Percentiles rank a stretch among this genome's conserved stretches.
Evolutionary conservation across 2,329 filamentous ascomycete genomes (phyloP).

Genomic region (Fusarium udum): DNA sequence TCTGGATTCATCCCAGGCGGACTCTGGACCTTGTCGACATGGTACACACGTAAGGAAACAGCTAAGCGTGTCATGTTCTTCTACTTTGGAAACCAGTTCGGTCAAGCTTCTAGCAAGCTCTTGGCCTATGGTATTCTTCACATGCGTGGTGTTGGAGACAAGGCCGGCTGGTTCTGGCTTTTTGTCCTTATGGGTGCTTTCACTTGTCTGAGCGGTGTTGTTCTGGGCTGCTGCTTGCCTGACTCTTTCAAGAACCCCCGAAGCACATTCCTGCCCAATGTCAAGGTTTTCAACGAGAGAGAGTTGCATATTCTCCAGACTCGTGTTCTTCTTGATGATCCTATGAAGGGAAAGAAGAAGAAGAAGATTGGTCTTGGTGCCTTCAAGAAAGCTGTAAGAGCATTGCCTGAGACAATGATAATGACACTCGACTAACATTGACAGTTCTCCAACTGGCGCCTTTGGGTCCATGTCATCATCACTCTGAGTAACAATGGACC

Average conservation of each 20-base stretch:
- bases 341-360: constrained; percentile 59
- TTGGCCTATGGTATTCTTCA: constrained; percentile 59
- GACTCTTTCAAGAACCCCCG: constrained; percentile 56
- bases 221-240: constrained; percentile 56
- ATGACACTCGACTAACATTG: not conserved
- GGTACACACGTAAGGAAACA: constrained; percentile 63
- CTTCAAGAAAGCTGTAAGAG: constrained; percentile 55
- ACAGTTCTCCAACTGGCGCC: constrained; percentile 59
- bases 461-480: constrained; percentile 63
- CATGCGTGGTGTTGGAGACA: constrained; percentile 57
- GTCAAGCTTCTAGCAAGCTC: constrained; percentile 50
- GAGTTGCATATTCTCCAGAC: constrained; percentile 55
- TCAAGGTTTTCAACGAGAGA: constrained; percentile 50
- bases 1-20: constrained; percentile 65
- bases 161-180: constrained; percentile 67
- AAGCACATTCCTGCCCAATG: constrained; percentile 52
- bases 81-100: constrained; percentile 65
- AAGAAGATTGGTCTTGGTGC: constrained; percentile 54
- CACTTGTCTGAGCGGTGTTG: constrained; percentile 55
- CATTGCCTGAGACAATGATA: not conserved
- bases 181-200: constrained; percentile 63
- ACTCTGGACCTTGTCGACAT: constrained; percentile 61
- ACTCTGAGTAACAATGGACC: constrained; percentile 60
- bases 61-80: constrained; percentile 63
- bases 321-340: constrained; percentile 55